These are phyloP conservation scores for Citropsis articulata DNA, from an alignment of 345 rosid genomes.

Conservation along the genomic window DNA sequence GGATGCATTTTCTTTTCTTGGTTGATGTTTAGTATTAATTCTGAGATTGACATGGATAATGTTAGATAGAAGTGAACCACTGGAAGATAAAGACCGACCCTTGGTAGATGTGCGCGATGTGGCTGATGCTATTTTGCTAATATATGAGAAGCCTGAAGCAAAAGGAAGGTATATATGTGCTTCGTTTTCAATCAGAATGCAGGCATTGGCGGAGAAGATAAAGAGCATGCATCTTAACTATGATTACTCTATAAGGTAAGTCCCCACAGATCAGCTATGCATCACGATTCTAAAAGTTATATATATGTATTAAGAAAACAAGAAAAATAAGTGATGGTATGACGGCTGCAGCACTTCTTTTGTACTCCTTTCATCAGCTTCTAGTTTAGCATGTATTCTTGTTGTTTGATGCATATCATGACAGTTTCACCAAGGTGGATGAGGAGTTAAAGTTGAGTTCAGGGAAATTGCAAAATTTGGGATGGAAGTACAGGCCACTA, in stretches of 20 bases:
- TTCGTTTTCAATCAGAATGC: conserved; percentile 26
- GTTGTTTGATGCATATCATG: background rate
- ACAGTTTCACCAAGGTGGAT: conserved; percentile 33
- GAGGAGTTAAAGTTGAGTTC: conserved; percentile 29
- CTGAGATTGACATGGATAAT: conserved; percentile 9
- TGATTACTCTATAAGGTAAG: conserved; percentile 2
- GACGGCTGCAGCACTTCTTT: too few species aligned
- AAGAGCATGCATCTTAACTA: conserved; percentile 50
- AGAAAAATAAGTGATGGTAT: too few species aligned
- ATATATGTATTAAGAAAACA: too few species aligned
- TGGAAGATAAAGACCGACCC: conserved; percentile 28
- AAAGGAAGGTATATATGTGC: conserved; percentile 58
- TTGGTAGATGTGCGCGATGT: conserved; percentile 40
- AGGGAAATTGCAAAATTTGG: conserved; percentile 40
- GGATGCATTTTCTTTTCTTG: background rate
- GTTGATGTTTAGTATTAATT: background rate
- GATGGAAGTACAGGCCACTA: conserved; percentile 51
- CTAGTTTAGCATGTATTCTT: background rate
- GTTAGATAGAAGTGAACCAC: conserved; percentile 40
- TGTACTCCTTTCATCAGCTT: too few species aligned
- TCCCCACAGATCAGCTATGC: too few species aligned
- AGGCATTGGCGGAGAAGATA: conserved; percentile 35
- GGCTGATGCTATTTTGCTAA: conserved; percentile 41
- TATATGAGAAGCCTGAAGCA: conserved; percentile 48
- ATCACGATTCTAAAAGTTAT: too few species aligned